phyloP scores from a whole-genome alignment of 2,329 filamentous ascomycete species.

The Shiraia bambusicola region DNA sequence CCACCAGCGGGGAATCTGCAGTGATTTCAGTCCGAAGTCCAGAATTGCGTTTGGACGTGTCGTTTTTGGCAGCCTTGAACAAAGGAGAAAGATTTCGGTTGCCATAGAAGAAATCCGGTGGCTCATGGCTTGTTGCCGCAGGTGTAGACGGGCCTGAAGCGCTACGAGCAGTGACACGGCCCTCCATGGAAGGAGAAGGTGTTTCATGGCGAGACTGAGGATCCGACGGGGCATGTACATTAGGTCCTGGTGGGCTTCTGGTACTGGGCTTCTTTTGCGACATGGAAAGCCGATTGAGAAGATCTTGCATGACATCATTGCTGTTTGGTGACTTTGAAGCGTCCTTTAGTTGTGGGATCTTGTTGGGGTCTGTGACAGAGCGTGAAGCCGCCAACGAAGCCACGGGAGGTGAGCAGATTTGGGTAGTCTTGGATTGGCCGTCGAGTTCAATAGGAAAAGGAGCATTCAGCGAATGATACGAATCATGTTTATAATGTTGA shows the following conservation, averaged over 20 bases:
- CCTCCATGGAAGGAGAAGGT: conserved; percentile 45
- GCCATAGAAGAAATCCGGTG: conserved; percentile 42
- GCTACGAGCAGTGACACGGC: conserved; percentile 33
- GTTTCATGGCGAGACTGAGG: conserved; percentile 32
- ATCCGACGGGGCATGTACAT: conserved; percentile 24
- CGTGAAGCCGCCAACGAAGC: conserved; percentile 26
- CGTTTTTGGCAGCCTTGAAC: conserved; percentile 51
- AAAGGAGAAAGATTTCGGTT: conserved; percentile 53
- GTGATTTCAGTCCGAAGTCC: conserved; percentile 48
- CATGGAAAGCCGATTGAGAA: conserved; percentile 44
- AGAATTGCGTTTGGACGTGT: conserved; percentile 47
- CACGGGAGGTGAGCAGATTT: conserved; percentile 26
- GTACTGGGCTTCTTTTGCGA: conserved; percentile 30
- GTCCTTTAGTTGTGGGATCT: conserved; percentile 26
- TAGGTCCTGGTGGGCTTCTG: conserved; percentile 26
- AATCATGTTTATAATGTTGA: conserved; percentile 46
- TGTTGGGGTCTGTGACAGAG: conserved; percentile 36
- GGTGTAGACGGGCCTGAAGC: conserved; percentile 40
- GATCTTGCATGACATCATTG: conserved; percentile 48
- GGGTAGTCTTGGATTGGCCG: conserved; percentile 26
- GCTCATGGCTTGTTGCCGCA: conserved; percentile 26
- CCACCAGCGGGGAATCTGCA: conserved; percentile 31
- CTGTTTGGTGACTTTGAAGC: conserved; percentile 44
- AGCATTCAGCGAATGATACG: conserved; percentile 53
- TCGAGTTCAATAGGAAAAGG: conserved; percentile 70